These are phyloP conservation scores for Backusella macrospora DNA, from an alignment of 192 early-diverging fungal genomes.

Conservation along the genomic window DNA sequence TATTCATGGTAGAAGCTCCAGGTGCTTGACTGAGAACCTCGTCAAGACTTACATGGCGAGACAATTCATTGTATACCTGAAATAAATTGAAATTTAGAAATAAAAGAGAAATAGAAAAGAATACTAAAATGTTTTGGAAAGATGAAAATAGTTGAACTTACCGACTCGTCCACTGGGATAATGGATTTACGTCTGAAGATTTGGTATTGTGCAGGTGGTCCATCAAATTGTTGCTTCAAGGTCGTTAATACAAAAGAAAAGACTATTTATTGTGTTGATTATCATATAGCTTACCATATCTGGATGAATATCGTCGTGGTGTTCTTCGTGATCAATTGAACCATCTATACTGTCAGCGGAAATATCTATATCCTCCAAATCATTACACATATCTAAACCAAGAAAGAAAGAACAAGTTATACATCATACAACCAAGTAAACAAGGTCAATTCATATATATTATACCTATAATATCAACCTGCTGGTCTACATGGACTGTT, in stretches of 20 bases:
- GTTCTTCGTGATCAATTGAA: slow-evolving; percentile 19
- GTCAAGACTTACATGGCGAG: slow-evolving; percentile 60
- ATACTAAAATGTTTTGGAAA: background rate
- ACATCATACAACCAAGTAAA: background rate
- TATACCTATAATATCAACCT: background rate
- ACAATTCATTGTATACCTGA: slow-evolving; percentile 57
- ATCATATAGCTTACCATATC: slow-evolving; percentile 33
- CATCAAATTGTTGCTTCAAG: slow-evolving; percentile 52
- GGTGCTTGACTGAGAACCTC: slow-evolving; percentile 45
- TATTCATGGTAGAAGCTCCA: slow-evolving; percentile 14
- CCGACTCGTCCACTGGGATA: slow-evolving; percentile 69
- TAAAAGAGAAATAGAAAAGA: slow-evolving; percentile 25
- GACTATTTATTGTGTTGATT: background rate
- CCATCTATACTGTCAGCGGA: background rate
- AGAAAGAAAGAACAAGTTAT: background rate
- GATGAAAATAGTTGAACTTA: slow-evolving; percentile 12
- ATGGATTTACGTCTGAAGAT: slow-evolving; percentile 65
- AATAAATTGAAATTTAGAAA: slow-evolving; percentile 45
- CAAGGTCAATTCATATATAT: background rate
- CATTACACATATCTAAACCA: background rate
- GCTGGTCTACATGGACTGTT: background rate
- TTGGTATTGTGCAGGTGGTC: slow-evolving; percentile 41
- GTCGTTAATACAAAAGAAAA: background rate
- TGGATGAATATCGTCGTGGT: slow-evolving; percentile 26
- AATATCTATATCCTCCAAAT: slow-evolving; percentile 24